Evolutionary conservation across 2,329 filamentous ascomycete genomes (phyloP), one percentile per base, ranked within the genome.

Genomic region (Periconia sp.): DNA sequence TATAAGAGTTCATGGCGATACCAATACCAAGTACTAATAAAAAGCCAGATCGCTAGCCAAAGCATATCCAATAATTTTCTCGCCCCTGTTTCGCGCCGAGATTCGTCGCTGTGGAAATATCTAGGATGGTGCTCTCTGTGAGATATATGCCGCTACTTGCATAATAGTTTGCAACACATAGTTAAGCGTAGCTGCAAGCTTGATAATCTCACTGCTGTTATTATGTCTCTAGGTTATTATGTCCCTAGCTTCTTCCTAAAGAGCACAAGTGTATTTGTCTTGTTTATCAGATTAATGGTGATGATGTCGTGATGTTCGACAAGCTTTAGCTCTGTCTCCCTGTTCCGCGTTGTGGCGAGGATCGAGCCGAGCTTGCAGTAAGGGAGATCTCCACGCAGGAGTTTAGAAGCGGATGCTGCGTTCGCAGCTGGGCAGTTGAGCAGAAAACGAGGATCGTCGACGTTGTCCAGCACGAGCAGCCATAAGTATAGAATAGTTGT

Each of bases 111-210:
- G n/a, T n/a, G n/a, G n/a, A n/a, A n/a, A n/a, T n/a, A n/a, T n/a
- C n/a, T n/a, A n/a, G n/a, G n/a, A n/a, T n/a, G 46, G 37, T n/a
- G 24, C 19, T 22, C 32, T 15, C 19, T 43, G 23, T 3, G 6
- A 15, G 23, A 72, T 71, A 40, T 67, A 71, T 6, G 63, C 60
- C 6, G 63, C 60, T 2, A 67, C 68, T 43, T 72, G 66, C 22
- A 50, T 61, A 35, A 72, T 68, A 18, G 66, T 66, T 1, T 71
- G 52, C 4, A 66, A 65, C 35, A 71, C 54, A 25, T 29, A 54
- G 18, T 65, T 65, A 12, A 71, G 61, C 7, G 52, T 53, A 5
- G 49, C n/a, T 2, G 65, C 54, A 2, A 71, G 61, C 33, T 58
- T 40, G 8, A 13, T 26, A 11, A 48, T 55, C 6, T 37, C 29